Base-by-base conservation (phyloP, 257 asterid species). In the Gentiana straminea region DNA sequence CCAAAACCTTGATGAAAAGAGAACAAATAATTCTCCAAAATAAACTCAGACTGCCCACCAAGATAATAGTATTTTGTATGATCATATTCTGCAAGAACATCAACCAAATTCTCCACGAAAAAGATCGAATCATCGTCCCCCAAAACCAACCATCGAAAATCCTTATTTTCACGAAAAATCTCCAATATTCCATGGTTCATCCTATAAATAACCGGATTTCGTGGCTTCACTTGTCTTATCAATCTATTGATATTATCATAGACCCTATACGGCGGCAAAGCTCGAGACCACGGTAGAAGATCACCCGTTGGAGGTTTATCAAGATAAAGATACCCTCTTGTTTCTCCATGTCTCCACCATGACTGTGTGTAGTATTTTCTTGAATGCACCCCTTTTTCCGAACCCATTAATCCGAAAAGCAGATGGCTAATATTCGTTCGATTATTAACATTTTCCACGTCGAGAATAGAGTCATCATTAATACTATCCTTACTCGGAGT, bases 81-180 rank as follows among this genome's bases (percentile, higher is more conserved):
- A 45, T 84, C 94, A 52, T 76, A 71, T 1, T 62, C 35, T 3
- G 71, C 64, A 0, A 86, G 63, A 43, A 78, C 76, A 33, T 77
- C 84, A 8, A 79, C 79, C 9, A 83, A 60, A 12, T 86, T 86
- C 8, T 86, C 91, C 4, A 78, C 67, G 4, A 79, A 84, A 15
- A 86, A 80, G 0, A 86, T 52, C 0, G 94, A 66, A 57, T 86
- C 95, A 12, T 86, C 95, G n/a, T 86, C 94, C 9, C 95, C 95
- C 84, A 84, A 75, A 4, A 86, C 77, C 0, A 81, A 24, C 95
- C 95, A 86, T 51, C 83, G 62, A 5, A 79, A 35, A 36, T 63
- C 59, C 37, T 64, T 59, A 5, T 67, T 65, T 13, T 84, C 91
- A 51, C 79, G 65, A 51, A 79, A 37, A 7, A 57, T 62, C 81